These are phyloP conservation scores for Emiliania huxleyi DNA, from an alignment of 78 protist species.

Conservation along the genomic window DNA sequence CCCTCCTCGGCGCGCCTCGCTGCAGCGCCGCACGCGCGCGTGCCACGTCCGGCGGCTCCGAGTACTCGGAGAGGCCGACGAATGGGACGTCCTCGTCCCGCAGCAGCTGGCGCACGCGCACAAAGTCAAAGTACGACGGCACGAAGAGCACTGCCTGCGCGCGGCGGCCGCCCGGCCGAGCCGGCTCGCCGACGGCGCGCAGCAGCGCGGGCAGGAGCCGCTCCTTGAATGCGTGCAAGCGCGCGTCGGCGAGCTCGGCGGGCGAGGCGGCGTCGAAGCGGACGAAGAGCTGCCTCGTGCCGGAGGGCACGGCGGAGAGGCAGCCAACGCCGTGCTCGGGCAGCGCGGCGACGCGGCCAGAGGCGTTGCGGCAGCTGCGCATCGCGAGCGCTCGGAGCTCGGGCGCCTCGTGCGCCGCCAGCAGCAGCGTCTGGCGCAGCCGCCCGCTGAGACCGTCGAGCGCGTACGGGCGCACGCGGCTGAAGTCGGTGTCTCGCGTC, in stretches of 20 bases:
- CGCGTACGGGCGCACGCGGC: neutral
- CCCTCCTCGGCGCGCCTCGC: too few species aligned
- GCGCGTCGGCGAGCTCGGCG: neutral
- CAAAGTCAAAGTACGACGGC: slow-evolving; percentile 74
- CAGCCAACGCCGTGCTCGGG: neutral
- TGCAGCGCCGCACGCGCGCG: neutral
- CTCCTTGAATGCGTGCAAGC: neutral
- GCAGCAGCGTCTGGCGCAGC: slow-evolving; percentile 69
- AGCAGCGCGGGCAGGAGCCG: neutral
- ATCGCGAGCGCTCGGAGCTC: slow-evolving; percentile 63
- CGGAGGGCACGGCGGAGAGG: neutral
- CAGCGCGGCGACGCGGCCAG: neutral
- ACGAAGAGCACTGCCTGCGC: slow-evolving; percentile 52
- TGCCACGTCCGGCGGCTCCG: neutral
- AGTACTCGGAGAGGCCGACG: slow-evolving; percentile 38
- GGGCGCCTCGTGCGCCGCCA: slow-evolving; percentile 46
- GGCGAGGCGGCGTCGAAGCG: neutral
- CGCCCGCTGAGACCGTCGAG: slow-evolving; percentile 18
- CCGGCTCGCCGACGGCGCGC: neutral
- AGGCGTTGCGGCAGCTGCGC: slow-evolving; percentile 41
- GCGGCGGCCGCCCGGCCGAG: neutral
- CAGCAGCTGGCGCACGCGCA: slow-evolving; percentile 51
- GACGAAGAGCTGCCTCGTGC: neutral
- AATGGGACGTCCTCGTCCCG: neutral
- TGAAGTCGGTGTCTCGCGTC: slow-evolving; percentile 64